Conservation (phyloP, 805 yeast species). For the Candida broadrunensis region DNA sequence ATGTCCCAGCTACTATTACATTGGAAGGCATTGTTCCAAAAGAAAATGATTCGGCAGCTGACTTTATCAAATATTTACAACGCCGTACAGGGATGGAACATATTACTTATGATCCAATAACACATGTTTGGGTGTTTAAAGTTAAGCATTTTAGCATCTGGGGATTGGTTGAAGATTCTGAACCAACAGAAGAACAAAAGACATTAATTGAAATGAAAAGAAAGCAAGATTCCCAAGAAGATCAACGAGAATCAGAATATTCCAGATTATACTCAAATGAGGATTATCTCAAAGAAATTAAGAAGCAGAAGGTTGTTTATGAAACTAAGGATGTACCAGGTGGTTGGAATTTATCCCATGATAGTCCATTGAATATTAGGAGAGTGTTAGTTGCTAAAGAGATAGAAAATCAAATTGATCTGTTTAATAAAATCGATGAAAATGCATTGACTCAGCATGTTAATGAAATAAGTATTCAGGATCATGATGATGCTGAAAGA, state of each 20-base stretch:
- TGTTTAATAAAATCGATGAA: constrained; percentile 6
- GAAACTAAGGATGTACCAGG: constrained; percentile 36
- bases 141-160: constrained; percentile 93
- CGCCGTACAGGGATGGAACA: constrained; percentile 69
- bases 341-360: constrained; percentile 24
- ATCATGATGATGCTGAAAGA: background rate
- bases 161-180: constrained; percentile 58
- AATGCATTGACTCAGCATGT: constrained; percentile 23
- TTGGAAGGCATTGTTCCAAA: constrained; percentile 60
- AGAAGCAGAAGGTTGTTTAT: constrained; percentile 27
- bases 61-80: constrained; percentile 50
- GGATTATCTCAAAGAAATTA: constrained; percentile 27
- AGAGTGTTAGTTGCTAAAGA: constrained; percentile 28
- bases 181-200: constrained; percentile 9
- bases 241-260: constrained; percentile 31
- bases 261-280: constrained; percentile 24
- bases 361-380: constrained; percentile 24
- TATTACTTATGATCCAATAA: constrained; percentile 72
- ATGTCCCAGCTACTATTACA: constrained; percentile 74
- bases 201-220: constrained; percentile 36
- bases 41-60: constrained; percentile 39
- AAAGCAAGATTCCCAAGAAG: constrained; percentile 40
- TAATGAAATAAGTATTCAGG: constrained; percentile 29
- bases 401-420: constrained; percentile 14
- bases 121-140: constrained; percentile 73